Evolutionary conservation across 176 grass and related monocot species (phyloP).

Genomic region (Phoenix roebelenii): DNA sequence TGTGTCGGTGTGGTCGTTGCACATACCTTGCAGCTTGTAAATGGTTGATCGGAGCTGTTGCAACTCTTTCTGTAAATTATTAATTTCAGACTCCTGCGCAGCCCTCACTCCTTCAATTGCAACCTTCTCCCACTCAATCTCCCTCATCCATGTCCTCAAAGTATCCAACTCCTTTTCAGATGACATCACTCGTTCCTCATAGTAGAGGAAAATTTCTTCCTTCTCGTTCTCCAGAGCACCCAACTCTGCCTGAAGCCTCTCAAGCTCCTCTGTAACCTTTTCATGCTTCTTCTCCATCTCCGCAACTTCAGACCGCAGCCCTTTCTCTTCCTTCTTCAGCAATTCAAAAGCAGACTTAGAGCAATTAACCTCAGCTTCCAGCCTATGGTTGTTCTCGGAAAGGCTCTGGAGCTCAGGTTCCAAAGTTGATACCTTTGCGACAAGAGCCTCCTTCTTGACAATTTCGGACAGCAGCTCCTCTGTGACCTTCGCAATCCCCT

Average conservation of each 20-base stretch:
- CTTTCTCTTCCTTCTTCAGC: slow-evolving; percentile 22
- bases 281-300: slow-evolving; percentile 15
- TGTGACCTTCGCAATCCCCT: slow-evolving; percentile 5
- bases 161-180: slow-evolving; percentile 2
- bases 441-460: slow-evolving; percentile 22
- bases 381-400: slow-evolving; percentile 9
- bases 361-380: slow-evolving; percentile 20
- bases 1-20: slow-evolving; percentile 9
- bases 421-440: slow-evolving; percentile 6
- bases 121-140: slow-evolving; percentile 40
- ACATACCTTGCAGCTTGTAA: slow-evolving; percentile 26
- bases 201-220: slow-evolving; percentile 17
- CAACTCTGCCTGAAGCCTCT: slow-evolving; percentile 29
- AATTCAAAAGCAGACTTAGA: slow-evolving; percentile 22
- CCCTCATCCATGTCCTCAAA: slow-evolving; percentile 3
- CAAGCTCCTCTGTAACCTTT: slow-evolving; percentile 22
- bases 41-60: slow-evolving; percentile 24
- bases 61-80: slow-evolving; percentile 19
- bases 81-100: slow-evolving; percentile 25
- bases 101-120: neutral
- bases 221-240: slow-evolving; percentile 20
- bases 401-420: slow-evolving; percentile 1
- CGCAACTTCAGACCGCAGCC: slow-evolving; percentile 10
- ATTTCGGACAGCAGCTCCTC: slow-evolving; percentile 13
- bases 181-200: slow-evolving; percentile 23